phyloP scores from a whole-genome alignment of 2,329 filamentous ascomycete genomes.

The Metarhizium brunneum region DNA sequence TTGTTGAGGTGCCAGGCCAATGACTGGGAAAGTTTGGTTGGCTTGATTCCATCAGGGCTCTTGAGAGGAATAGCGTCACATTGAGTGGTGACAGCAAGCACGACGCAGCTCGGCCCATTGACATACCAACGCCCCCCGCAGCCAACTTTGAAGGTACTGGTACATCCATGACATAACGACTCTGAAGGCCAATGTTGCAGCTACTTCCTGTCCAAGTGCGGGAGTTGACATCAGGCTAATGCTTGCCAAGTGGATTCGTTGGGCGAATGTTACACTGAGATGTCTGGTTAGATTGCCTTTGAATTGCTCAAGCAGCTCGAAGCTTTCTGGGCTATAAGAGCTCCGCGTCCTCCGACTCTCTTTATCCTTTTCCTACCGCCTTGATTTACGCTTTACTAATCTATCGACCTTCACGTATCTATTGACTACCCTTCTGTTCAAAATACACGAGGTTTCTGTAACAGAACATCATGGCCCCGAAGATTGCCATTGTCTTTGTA shows the following conservation, averaged over 20 bases:
- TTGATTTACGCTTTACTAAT: background rate
- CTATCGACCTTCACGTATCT: background rate
- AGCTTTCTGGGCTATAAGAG: background rate
- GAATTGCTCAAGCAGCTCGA: background rate
- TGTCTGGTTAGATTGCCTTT: background rate
- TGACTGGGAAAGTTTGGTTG: no score
- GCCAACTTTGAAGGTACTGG: no score
- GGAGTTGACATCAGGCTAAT: background rate
- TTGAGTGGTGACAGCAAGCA: no score
- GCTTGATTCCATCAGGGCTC: no score
- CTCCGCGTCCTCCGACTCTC: background rate
- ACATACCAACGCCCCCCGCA: no score
- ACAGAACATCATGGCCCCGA: constrained; percentile 64
- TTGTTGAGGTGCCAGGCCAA: no score
- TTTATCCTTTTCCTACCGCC: background rate
- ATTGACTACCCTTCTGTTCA: background rate
- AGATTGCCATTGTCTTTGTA: constrained; percentile 85
- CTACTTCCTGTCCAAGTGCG: no score
- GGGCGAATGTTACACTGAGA: background rate
- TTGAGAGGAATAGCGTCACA: no score
- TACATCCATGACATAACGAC: no score
- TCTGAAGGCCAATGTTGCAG: no score
- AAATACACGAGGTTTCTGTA: background rate
- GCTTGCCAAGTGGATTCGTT: background rate
- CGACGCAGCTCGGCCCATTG: no score